Evolutionary conservation across 495 filamentous ascomycete species (phyloP).

Genomic region (Astrothelium macrocarpum): DNA sequence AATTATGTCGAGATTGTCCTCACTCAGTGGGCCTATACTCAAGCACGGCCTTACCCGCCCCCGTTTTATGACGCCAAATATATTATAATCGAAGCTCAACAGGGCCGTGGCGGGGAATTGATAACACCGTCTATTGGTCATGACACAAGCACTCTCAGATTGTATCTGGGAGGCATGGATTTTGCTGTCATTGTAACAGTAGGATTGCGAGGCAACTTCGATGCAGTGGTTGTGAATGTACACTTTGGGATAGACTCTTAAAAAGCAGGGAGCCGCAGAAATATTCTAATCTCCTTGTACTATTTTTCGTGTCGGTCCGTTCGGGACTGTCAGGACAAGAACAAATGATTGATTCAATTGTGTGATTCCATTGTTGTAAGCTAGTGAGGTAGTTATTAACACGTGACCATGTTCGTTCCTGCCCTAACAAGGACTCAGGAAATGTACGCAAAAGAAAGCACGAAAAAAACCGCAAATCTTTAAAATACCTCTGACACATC

Average conservation of each 20-base stretch:
- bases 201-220: not conserved
- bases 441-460: no score
- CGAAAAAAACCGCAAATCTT: no score
- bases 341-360: no score
- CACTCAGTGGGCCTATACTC: not conserved
- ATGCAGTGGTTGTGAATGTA: not conserved
- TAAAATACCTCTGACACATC: no score
- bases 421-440: no score
- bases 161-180: not conserved
- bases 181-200: not conserved
- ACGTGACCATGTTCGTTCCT: no score
- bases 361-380: no score
- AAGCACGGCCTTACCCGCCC: not conserved
- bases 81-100: not conserved
- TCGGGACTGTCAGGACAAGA: no score
- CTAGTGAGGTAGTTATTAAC: no score
- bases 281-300: no score
- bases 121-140: not conserved
- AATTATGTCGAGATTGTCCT: not conserved
- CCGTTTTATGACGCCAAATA: not conserved
- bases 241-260: not conserved
- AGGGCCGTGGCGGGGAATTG: not conserved
- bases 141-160: not conserved
- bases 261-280: no score
- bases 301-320: no score